Percentiles rank a stretch among this genome's conserved stretches.
Conservation (phyloP, 164 flowering plant genomes). For the Brasenia schreberi region DNA sequence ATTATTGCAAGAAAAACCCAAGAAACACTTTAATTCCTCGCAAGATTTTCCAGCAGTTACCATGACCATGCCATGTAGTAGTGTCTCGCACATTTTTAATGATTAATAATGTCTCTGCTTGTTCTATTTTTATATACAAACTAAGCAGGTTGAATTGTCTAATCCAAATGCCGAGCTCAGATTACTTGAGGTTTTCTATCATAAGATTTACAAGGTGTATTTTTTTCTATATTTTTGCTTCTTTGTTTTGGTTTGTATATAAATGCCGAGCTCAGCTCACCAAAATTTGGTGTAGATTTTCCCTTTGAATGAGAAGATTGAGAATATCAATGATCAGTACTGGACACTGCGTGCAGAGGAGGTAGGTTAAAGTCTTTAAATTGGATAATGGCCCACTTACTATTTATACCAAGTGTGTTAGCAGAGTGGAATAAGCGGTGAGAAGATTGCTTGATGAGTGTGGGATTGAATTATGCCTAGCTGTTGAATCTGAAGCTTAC, state of each 20-base stretch:
- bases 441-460: background rate
- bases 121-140: background rate
- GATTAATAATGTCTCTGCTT: background rate
- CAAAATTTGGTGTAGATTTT: constrained; percentile 42
- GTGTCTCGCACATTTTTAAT: background rate
- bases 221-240: background rate
- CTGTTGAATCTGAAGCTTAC: background rate
- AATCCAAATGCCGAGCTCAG: constrained; percentile 50
- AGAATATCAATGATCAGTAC: constrained; percentile 79
- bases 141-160: constrained; percentile 44
- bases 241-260: too few species aligned
- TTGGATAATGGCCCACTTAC: background rate
- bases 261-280: too few species aligned
- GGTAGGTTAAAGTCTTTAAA: constrained; percentile 18
- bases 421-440: too few species aligned
- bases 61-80: too few species aligned
- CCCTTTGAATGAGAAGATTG: constrained; percentile 64
- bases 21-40: too few species aligned
- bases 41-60: background rate
- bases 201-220: constrained; percentile 56
- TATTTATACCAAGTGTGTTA: background rate
- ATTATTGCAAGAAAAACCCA: too few species aligned
- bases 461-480: background rate
- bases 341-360: constrained; percentile 89
- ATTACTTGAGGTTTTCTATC: constrained; percentile 54